Conservation (phyloP, 257 asterid species). For the Solanum lycopersicoides region DNA sequence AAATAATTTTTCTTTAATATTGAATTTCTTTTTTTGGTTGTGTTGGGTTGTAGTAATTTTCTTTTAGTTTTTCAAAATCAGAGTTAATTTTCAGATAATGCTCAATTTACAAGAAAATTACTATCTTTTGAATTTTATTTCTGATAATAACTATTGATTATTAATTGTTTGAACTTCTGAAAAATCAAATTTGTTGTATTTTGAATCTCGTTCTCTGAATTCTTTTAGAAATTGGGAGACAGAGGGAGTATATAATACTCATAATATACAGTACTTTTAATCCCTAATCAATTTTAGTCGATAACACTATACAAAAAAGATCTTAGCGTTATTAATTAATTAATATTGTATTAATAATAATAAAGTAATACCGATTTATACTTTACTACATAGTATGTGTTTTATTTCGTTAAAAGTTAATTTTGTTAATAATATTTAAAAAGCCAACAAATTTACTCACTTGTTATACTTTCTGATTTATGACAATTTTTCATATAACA, state of each 20-base stretch:
- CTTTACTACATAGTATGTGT: no score
- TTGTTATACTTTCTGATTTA: not conserved
- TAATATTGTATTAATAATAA: no score
- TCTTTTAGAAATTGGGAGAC: not conserved
- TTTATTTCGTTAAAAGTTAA: no score
- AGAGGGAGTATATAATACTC: not conserved
- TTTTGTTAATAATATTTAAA: not conserved
- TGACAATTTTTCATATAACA: not conserved
- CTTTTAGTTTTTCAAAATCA: fast-evolving
- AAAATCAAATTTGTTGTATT: not conserved
- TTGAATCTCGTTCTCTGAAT: not conserved
- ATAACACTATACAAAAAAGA: no score
- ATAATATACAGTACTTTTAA: not conserved
- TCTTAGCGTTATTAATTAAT: no score
- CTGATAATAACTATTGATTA: not conserved
- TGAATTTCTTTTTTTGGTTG: not conserved
- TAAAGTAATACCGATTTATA: no score
- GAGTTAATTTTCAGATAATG: fast-evolving
- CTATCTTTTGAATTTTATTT: not conserved
- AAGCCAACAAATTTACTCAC: not conserved
- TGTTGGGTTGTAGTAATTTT: not conserved
- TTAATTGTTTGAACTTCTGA: not conserved
- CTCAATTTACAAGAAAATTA: not conserved
- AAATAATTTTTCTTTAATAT: not conserved
- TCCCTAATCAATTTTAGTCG: not conserved